Evolutionary conservation across 768 basidiomycete genomes (phyloP).

Genomic region (Tubosaeta brunneosetosa): DNA sequence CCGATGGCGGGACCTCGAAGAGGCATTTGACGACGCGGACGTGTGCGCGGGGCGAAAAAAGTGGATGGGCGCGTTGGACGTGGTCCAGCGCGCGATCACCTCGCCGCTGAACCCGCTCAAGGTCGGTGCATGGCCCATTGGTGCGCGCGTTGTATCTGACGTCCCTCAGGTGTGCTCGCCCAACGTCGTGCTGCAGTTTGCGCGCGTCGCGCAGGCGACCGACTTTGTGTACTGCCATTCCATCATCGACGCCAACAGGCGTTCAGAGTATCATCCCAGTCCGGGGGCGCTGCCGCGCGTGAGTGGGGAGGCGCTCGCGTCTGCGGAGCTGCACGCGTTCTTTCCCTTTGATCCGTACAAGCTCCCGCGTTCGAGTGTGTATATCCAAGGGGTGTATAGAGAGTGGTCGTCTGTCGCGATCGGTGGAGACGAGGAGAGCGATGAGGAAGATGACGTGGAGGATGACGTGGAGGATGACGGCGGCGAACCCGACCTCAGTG

Average conservation of each 20-base stretch:
- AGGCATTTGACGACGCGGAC: constrained; percentile 53
- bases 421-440: constrained; percentile 64
- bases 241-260: constrained; percentile 84
- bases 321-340: constrained; percentile 82
- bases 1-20: constrained; percentile 84
- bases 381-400: constrained; percentile 80
- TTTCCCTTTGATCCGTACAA: constrained; percentile 99
- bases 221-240: constrained; percentile 93
- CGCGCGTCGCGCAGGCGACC: constrained; percentile 85
- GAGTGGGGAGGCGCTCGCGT: constrained; percentile 36
- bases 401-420: constrained; percentile 85
- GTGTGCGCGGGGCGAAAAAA: constrained; percentile 49
- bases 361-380: constrained; percentile 70
- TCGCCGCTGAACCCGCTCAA: constrained; percentile 88
- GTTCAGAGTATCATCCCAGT: constrained; percentile 46
- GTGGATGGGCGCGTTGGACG: constrained; percentile 81
- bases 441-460: constrained; percentile 54
- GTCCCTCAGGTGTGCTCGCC: constrained; percentile 73
- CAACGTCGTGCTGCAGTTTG: constrained; percentile 90
- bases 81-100: constrained; percentile 74
- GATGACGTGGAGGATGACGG: constrained; percentile 37
- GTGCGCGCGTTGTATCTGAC: neutral
- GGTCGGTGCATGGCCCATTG: constrained; percentile 10
- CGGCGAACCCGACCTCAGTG: constrained; percentile 6
- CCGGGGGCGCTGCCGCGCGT: constrained; percentile 21